A percentile compares a stretch with the other conserved stretches of the same genome.
Evolutionary conservation across 345 rosid species (phyloP).

Genomic region (Eucalyptus urophylla): DNA sequence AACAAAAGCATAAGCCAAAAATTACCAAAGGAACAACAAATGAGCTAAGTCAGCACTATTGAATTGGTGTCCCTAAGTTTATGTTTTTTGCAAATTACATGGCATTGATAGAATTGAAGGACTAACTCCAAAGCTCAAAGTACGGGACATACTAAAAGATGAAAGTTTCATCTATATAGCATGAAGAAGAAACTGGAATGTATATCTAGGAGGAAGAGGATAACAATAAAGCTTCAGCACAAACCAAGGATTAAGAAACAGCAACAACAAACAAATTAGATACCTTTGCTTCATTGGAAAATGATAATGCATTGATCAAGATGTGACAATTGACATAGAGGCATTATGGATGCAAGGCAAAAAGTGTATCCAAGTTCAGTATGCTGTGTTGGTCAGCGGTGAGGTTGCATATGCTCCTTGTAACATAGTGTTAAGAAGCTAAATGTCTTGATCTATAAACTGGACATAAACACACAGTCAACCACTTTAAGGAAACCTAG

Average conservation of each 20-base stretch:
- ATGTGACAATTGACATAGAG: not conserved
- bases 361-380: not conserved
- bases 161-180: not conserved
- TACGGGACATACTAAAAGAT: not conserved
- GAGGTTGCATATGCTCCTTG: not conserved
- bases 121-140: not conserved
- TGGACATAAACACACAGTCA: not conserved
- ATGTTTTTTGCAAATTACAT: not conserved
- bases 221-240: not conserved
- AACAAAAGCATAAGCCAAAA: not conserved
- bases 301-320: not conserved
- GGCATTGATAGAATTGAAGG: not conserved
- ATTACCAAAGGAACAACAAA: not conserved
- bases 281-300: not conserved
- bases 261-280: not conserved
- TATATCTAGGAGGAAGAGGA: not conserved
- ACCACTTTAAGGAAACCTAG: too few relatives aligned
- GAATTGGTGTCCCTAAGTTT: not conserved
- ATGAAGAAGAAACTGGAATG: not conserved
- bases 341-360: not conserved
- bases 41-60: not conserved
- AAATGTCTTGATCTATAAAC: not conserved
- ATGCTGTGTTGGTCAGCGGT: not conserved
- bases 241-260: not conserved
- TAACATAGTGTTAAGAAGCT: not conserved